These are phyloP conservation scores for Vanrija sp. DNA, from an alignment of 1,284 basidiomycete genomes.

Conservation along the genomic window DNA sequence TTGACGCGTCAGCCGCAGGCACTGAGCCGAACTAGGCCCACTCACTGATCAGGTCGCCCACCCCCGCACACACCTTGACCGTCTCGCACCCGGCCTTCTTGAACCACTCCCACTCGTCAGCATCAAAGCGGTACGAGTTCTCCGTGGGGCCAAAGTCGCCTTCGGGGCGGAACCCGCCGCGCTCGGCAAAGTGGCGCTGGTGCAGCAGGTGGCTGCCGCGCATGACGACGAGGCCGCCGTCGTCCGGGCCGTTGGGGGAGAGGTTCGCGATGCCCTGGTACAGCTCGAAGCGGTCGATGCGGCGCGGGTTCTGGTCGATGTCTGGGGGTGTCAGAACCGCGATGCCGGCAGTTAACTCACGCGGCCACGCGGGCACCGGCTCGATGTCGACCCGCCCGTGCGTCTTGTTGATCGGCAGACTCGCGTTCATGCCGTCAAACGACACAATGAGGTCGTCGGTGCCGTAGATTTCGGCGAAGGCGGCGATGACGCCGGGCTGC, in stretches of 20 bases:
- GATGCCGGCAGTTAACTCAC: too few relatives aligned
- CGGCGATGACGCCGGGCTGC: slow-evolving; percentile 24
- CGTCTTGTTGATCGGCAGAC: slow-evolving; percentile 9
- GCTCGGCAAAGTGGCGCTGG: slow-evolving; percentile 10
- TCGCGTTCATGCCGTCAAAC: slow-evolving; percentile 25
- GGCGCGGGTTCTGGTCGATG: slow-evolving; percentile 20
- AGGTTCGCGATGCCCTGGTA: slow-evolving; percentile 24
- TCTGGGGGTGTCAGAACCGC: slow-evolving; percentile 7
- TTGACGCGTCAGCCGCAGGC: too few relatives aligned
- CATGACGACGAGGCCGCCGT: slow-evolving; percentile 20
- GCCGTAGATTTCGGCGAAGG: slow-evolving; percentile 36
- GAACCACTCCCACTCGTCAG: slow-evolving; percentile 16
- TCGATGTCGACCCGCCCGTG: slow-evolving; percentile 5
- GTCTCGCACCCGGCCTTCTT: slow-evolving; percentile 12
- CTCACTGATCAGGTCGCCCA: slow-evolving; percentile 19
- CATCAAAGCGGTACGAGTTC: slow-evolving; percentile 12
- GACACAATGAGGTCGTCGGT: slow-evolving; percentile 38
- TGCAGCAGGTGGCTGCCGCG: slow-evolving; percentile 12
- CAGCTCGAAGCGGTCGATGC: slow-evolving; percentile 11
- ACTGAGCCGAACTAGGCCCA: too few relatives aligned
- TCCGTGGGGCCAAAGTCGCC: neutral
- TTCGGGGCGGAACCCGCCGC: slow-evolving; percentile 7
- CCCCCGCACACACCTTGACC: slow-evolving; percentile 15
- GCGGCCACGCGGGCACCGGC: slow-evolving; percentile 15
- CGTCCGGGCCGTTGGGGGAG: slow-evolving; percentile 16